A percentile compares a stretch with the other conserved stretches of the same genome.
Conservation (phyloP, 2,329 filamentous ascomycete genomes). For the Teratosphaeria destructans region DNA sequence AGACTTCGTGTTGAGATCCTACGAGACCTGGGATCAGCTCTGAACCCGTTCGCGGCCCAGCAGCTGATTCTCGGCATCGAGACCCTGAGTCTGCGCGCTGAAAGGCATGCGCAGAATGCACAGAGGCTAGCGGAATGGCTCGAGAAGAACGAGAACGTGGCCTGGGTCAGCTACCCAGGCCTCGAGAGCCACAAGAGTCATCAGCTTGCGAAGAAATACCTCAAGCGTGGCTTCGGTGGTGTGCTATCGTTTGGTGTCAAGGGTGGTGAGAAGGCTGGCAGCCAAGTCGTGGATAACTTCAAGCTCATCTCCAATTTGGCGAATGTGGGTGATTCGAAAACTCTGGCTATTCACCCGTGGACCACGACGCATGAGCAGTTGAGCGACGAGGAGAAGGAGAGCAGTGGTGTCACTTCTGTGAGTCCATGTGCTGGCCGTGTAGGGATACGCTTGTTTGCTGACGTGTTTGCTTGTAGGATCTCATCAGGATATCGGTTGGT, state of each 20-base stretch:
- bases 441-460: constrained; percentile 4
- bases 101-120: constrained; percentile 79
- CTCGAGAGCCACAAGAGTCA: constrained; percentile 74
- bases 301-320: constrained; percentile 92
- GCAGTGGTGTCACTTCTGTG: constrained; percentile 61
- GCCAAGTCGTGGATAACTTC: constrained; percentile 83
- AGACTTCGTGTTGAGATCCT: constrained; percentile 81
- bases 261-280: constrained; percentile 72
- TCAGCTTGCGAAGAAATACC: constrained; percentile 73
- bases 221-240: constrained; percentile 74
- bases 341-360: constrained; percentile 89
- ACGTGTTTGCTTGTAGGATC: constrained; percentile 45
- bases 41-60: constrained; percentile 89
- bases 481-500: constrained; percentile 90
- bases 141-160: constrained; percentile 70
- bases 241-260: constrained; percentile 91
- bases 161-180: constrained; percentile 91
- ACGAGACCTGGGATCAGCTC: constrained; percentile 68
- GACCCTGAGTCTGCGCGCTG: constrained; percentile 75
- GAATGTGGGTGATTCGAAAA: constrained; percentile 94
- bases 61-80: constrained; percentile 82
- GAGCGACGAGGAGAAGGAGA: constrained; percentile 65
- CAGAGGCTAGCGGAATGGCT: constrained; percentile 71
- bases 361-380: constrained; percentile 92
- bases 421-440: constrained; percentile 8